Evolutionary conservation across 176 grass and related monocot genomes (phyloP).

Genomic region (Microstegium vimineum): DNA sequence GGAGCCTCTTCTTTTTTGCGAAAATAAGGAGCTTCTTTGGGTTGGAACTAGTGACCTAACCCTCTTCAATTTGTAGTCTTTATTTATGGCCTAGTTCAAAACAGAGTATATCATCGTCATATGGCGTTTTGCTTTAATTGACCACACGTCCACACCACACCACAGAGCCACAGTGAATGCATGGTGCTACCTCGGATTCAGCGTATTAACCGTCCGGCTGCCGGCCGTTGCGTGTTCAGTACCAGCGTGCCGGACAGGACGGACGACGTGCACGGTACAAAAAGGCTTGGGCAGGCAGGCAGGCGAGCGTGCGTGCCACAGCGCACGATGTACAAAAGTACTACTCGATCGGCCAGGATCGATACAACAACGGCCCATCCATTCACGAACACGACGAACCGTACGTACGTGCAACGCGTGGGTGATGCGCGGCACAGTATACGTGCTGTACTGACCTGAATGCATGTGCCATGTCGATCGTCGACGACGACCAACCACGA

Average conservation of each 20-base stretch:
- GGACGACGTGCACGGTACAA: not conserved
- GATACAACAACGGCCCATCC: not conserved
- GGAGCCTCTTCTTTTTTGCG: too few relatives aligned
- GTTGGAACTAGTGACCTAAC: not conserved
- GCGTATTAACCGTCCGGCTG: not conserved
- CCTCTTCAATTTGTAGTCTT: not conserved
- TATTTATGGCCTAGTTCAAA: too few relatives aligned
- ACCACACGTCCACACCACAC: too few relatives aligned
- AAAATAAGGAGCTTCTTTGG: too few relatives aligned
- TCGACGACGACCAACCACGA: not conserved
- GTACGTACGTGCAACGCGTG: not conserved
- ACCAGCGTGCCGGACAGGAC: not conserved
- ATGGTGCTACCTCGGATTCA: not conserved
- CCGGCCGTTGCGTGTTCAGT: not conserved
- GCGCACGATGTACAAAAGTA: slow-evolving; percentile 15
- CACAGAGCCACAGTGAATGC: too few relatives aligned
- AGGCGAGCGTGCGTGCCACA: slow-evolving; percentile 10
- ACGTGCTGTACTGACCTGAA: not conserved
- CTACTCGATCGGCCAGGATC: not conserved
- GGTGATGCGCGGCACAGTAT: not conserved
- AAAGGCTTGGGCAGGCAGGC: not conserved
- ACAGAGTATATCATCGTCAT: too few relatives aligned
- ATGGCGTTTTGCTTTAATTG: not conserved
- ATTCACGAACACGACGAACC: not conserved
- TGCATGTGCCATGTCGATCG: slow-evolving; percentile 39